Evolutionary conservation across 2,329 filamentous ascomycete species (phyloP), one percentile per base, ranked within the genome.

Genomic region (Trichoderma arundinaceum): DNA sequence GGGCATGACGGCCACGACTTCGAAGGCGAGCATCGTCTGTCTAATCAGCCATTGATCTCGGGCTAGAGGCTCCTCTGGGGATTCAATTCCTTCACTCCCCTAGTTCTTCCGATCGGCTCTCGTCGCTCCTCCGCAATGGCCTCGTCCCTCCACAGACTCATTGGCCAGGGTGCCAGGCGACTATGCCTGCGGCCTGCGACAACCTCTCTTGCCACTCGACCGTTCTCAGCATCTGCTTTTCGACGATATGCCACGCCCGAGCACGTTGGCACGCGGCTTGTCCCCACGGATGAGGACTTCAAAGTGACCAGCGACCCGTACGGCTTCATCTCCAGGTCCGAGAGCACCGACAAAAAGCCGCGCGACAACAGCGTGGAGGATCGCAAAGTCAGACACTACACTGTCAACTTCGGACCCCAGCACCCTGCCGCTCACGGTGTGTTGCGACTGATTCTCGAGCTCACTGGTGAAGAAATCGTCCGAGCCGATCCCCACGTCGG

Each of bases 401-500:
- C 95, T 7, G 94, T 99, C 84, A 99, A 99, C 85, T 99, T 99
- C 75, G 95, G 95, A 65, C 95, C 95, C 70, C 95, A 99, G 85
- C 95, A 99, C 84, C 95, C 95, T 44, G 95, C 95, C 71, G 96
- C 95, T 74, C 95, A 99, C 87, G 95, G 95, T 76, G 95, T 99
- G 88, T 82, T 99, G 81, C 92, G 95, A 64, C 82, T 99, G 81
- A 99, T 99, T 84, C 87, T 99, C 74, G 95, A 99, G 80, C 87
- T 99, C 77, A 97, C 92, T 80, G 95, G 95, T 78, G 95, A 99
- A 83, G 92, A 97, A 82, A 98, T 99, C 76, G 85, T 99, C 74
- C 92, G 95, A 77, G 91, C 94, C 71, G 95, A 99, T 80, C 95
- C 95, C 53, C 95, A 99, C 81, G 94, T 99, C 74, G 95, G 95